Evolutionary conservation across 441 rosid species (phyloP).

Genomic region (Adansonia gregorii): DNA sequence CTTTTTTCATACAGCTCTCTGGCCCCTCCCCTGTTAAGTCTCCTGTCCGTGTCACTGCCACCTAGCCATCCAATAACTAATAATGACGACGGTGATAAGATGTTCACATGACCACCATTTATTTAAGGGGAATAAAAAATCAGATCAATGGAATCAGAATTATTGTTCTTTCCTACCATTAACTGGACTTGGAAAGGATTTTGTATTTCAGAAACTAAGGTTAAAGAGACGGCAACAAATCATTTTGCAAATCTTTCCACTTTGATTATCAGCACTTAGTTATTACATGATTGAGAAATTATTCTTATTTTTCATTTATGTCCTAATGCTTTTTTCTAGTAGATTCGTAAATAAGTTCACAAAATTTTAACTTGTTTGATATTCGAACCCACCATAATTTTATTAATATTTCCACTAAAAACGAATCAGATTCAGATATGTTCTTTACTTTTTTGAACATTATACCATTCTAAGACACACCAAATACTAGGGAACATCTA

Average conservation of each 20-base stretch:
- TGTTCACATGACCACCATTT: conserved; percentile 4
- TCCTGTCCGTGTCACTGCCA: conserved; percentile 10
- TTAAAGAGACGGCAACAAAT: neutral
- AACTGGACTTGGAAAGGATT: neutral
- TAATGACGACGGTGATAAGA: neutral
- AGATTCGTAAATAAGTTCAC: neutral
- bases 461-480: neutral
- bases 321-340: neutral
- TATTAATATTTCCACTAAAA: neutral
- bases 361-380: neutral
- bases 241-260: neutral
- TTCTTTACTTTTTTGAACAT: neutral
- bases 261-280: neutral
- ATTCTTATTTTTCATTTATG: conserved; percentile 2
- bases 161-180: neutral
- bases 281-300: neutral
- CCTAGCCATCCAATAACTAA: neutral
- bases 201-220: neutral
- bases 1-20: conserved; percentile 9
- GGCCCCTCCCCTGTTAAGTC: conserved; percentile 13
- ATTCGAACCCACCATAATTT: neutral
- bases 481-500: conserved; percentile 21
- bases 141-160: neutral
- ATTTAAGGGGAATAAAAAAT: neutral
- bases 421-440: conserved; percentile 13